Evolutionary conservation across 805 yeast species (phyloP), one percentile per base, ranked within the genome.

Genomic region (Scheffersomyces amazonensis): DNA sequence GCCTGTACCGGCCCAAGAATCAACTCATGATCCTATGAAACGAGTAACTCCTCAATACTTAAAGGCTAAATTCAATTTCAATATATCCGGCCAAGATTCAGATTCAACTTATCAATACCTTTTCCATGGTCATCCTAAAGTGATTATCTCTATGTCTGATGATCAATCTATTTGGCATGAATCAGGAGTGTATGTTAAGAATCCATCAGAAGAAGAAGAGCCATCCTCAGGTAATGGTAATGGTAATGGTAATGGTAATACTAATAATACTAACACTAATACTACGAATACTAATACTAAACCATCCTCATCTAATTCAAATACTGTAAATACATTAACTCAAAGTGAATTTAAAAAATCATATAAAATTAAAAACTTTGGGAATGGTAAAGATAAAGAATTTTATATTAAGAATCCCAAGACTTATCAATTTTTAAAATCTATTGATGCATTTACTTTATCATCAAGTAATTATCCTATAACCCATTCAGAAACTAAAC

Each of bases 361-460:
- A 10, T 16, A 4, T 13, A 31, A 31, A 10, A 19, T 31, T 6
- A 25, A 36, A 19, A 32, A 38, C 11, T 16, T 39, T 41, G 17
- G 45, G 46, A 32, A 16, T 5, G 48, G 48, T 30, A 33, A 36
- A 1, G 45, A 44, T 19, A 43, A 40, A 23, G 44, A 38, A 35
- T 41, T 29, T 43, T 38, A 50, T 30, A 44, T 56, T 25, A 43
- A 40, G 32, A 40, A 37, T 34, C 24, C 24, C 15, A 38, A 42
- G 15, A 41, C 40, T 16, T 54, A 48, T 37, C 36, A 47, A 28
- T 53, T 47, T 27, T 42, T 63, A 17, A 37, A 47, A 19, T 39
- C 48, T 4, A 60, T 62, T 17, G 35, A 60, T 40, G 68, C 68
- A 5, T 64, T 64, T 43, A 60, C 64, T 7, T 41, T 63, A 16